Conservation (phyloP, 176 grass and related monocot species). For the Oropetium thomaeum region DNA sequence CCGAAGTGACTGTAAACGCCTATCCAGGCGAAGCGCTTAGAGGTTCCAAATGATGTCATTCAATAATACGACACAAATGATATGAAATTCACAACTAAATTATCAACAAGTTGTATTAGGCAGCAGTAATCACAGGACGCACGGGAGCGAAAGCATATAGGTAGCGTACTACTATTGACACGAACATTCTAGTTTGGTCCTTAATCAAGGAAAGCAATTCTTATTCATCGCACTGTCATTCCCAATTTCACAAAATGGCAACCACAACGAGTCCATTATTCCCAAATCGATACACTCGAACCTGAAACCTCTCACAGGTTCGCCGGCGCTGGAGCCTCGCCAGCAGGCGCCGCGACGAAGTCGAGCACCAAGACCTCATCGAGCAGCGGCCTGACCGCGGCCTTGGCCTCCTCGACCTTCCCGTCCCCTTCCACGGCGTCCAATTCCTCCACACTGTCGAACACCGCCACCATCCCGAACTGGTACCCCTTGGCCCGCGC, state of each 20-base stretch:
- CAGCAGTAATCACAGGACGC: not conserved
- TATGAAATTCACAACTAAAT: no score
- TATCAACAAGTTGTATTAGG: no score
- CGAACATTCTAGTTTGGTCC: not conserved
- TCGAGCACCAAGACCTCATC: conserved; percentile 72
- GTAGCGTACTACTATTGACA: not conserved
- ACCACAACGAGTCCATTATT: conserved; percentile 22
- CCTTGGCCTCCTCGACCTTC: conserved; percentile 63
- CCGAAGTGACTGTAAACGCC: not conserved
- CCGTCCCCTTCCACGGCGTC: conserved; percentile 63
- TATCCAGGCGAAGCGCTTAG: no score
- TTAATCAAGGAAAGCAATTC: not conserved
- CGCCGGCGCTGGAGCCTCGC: conserved; percentile 29
- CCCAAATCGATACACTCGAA: not conserved
- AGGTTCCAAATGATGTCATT: no score
- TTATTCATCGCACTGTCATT: conserved; percentile 8
- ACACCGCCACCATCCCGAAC: conserved; percentile 71
- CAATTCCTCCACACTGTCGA: conserved; percentile 57
- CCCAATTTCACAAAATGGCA: not conserved
- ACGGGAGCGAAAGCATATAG: not conserved
- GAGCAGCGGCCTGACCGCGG: conserved; percentile 56
- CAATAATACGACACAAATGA: no score
- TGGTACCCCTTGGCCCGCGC: conserved; percentile 82
- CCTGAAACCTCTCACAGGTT: conserved; percentile 52
- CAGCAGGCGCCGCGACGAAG: conserved; percentile 42